phyloP scores from a whole-genome alignment of 1,284 basidiomycete species.

The Xerocomus amazonicus region DNA sequence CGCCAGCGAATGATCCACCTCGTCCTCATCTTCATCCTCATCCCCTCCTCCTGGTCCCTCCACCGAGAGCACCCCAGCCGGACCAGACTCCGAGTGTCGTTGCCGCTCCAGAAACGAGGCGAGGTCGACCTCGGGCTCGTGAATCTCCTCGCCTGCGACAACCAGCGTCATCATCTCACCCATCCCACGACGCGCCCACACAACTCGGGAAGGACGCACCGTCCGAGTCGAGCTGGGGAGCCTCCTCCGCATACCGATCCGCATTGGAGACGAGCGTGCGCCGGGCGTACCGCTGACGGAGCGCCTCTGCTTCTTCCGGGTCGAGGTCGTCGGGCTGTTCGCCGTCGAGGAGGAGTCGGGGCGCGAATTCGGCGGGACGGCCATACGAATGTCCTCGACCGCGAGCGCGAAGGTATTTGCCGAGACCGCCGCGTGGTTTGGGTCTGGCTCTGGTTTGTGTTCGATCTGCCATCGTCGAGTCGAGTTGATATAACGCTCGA shows the following conservation, averaged over 20 bases:
- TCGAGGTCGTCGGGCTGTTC: conserved; percentile 43
- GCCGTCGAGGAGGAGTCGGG: conserved; percentile 56
- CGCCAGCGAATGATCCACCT: conserved; percentile 58
- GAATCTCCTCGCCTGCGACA: conserved; percentile 60
- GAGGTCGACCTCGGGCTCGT: conserved; percentile 71
- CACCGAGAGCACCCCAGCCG: conserved; percentile 32
- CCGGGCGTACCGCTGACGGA: conserved; percentile 47
- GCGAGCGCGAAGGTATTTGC: conserved; percentile 68
- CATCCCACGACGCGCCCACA: not conserved
- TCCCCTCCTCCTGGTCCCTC: no score
- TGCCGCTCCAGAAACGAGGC: conserved; percentile 64
- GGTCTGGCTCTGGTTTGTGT: conserved; percentile 41
- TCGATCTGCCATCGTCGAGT: conserved; percentile 17
- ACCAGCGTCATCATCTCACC: no score
- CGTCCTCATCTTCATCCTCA: conserved; percentile 46
- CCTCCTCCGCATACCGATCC: conserved; percentile 67
- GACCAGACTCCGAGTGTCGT: no score
- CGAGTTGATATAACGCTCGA: no score
- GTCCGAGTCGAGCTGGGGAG: conserved; percentile 62
- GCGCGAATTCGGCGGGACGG: conserved; percentile 59
- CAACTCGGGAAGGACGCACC: conserved; percentile 34
- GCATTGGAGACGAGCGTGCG: conserved; percentile 63
- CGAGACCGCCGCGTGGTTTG: conserved; percentile 62
- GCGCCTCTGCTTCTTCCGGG: conserved; percentile 49
- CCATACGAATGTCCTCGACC: conserved; percentile 57